These are phyloP conservation scores for Pseudonitzschia multiseries DNA, from an alignment of 108 stramenopile species.

Conservation along the genomic window DNA sequence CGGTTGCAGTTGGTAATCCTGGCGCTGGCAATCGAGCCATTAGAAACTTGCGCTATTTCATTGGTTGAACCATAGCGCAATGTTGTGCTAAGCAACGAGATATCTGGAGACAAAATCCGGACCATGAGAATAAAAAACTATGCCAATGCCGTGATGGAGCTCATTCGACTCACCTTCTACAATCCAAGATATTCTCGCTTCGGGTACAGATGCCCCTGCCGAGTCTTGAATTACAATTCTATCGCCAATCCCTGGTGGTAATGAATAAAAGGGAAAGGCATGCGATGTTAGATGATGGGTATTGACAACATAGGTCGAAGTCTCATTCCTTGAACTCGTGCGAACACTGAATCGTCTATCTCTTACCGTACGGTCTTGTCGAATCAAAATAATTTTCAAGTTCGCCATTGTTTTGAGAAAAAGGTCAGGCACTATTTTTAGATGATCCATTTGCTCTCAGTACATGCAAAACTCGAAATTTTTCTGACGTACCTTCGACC, in stretches of 20 bases:
- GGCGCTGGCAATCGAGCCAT: conserved; percentile 50
- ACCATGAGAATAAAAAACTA: neutral
- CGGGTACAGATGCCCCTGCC: conserved; percentile 21
- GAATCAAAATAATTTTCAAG: neutral
- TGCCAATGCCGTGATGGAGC: neutral
- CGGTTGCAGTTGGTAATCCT: conserved; percentile 74
- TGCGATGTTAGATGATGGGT: neutral
- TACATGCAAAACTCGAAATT: neutral
- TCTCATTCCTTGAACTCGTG: neutral
- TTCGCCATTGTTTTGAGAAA: neutral
- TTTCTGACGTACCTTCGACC: conserved; percentile 36
- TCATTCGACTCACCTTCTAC: conserved; percentile 59
- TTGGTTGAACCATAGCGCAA: conserved; percentile 63
- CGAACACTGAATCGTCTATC: too few relatives aligned
- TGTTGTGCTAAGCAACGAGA: conserved; percentile 70
- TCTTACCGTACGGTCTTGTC: conserved; percentile 60
- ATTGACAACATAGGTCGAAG: neutral
- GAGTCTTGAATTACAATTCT: conserved; percentile 65
- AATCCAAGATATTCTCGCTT: conserved; percentile 60
- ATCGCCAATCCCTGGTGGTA: conserved; percentile 52
- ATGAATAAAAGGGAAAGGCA: neutral
- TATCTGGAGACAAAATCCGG: conserved; percentile 28
- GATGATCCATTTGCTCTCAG: neutral
- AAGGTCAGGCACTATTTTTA: neutral
- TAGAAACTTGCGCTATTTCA: conserved; percentile 72